These are phyloP conservation scores for Agaricus subrufescens DNA, from an alignment of 768 basidiomycete genomes.

Conservation along the genomic window DNA sequence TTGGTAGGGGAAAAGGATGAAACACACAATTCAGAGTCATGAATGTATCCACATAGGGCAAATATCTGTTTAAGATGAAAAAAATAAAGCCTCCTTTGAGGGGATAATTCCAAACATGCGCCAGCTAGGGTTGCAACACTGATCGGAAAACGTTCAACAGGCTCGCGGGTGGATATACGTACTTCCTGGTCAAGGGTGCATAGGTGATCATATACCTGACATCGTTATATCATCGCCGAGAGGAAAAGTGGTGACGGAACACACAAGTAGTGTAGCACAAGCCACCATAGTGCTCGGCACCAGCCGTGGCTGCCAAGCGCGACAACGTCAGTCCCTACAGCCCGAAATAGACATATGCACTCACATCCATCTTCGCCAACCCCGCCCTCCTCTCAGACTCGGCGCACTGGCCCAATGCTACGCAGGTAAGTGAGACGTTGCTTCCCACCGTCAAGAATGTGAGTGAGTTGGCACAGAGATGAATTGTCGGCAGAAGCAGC, in stretches of 20 bases:
- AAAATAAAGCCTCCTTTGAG: constrained; percentile 25
- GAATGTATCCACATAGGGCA: constrained; percentile 34
- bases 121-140: neutral
- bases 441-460: neutral
- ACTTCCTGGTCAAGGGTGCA: constrained; percentile 34
- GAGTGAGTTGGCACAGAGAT: neutral
- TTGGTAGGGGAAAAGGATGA: neutral
- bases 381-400: no score
- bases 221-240: no score
- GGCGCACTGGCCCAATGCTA: neutral
- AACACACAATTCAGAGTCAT: constrained; percentile 26
- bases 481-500: neutral
- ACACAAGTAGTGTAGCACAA: constrained; percentile 22
- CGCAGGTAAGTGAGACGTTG: neutral
- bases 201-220: constrained; percentile 29
- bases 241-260: neutral
- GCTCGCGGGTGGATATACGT: neutral
- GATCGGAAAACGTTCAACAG: no score
- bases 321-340: no score
- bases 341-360: no score
- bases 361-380: no score
- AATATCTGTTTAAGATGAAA: constrained; percentile 35
- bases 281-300: constrained; percentile 22
- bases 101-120: constrained; percentile 5
- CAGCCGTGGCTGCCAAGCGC: constrained; percentile 13